A percentile compares a stretch with the other conserved stretches of the same genome.
Evolutionary conservation across 768 basidiomycete species (phyloP).

Genomic region (Hericium rajendrae): DNA sequence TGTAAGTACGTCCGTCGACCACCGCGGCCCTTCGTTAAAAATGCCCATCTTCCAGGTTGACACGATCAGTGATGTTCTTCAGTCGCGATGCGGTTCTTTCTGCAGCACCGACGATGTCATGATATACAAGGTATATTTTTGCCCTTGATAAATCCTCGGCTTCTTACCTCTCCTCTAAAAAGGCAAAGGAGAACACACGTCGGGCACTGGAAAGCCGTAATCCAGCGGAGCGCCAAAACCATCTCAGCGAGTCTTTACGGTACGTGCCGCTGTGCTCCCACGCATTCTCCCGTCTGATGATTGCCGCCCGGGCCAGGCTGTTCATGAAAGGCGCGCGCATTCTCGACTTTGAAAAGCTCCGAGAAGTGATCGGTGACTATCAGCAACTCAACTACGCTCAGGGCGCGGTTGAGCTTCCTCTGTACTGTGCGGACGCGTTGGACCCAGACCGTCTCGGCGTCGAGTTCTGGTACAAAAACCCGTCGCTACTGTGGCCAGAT

Average conservation of each 20-base stretch:
- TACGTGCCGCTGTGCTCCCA: constrained; percentile 20
- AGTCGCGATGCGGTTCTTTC: constrained; percentile 93
- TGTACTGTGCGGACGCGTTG: constrained; percentile 69
- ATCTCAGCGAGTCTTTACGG: constrained; percentile 83
- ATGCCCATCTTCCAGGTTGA: constrained; percentile 55
- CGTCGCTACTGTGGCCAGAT: neutral
- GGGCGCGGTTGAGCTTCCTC: constrained; percentile 79
- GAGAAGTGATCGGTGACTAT: constrained; percentile 86
- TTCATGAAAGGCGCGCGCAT: constrained; percentile 85
- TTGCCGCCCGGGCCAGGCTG: constrained; percentile 37
- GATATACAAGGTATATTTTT: constrained; percentile 72
- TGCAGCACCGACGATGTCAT: constrained; percentile 98
- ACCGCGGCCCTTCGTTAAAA: neutral
- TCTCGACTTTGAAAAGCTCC: constrained; percentile 73
- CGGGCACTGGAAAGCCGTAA: constrained; percentile 79
- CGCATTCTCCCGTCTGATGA: neutral
- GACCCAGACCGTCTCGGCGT: constrained; percentile 70
- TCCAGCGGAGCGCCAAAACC: constrained; percentile 63
- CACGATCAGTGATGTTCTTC: constrained; percentile 89
- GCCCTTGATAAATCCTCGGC: too few relatives aligned
- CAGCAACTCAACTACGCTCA: constrained; percentile 74
- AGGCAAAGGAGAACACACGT: constrained; percentile 92
- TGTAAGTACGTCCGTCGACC: constrained; percentile 38
- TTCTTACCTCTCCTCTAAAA: neutral
- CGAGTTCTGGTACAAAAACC: constrained; percentile 62